Conservation (phyloP, 2,329 filamentous ascomycete genomes). For the Colletotrichum zoysiae region DNA sequence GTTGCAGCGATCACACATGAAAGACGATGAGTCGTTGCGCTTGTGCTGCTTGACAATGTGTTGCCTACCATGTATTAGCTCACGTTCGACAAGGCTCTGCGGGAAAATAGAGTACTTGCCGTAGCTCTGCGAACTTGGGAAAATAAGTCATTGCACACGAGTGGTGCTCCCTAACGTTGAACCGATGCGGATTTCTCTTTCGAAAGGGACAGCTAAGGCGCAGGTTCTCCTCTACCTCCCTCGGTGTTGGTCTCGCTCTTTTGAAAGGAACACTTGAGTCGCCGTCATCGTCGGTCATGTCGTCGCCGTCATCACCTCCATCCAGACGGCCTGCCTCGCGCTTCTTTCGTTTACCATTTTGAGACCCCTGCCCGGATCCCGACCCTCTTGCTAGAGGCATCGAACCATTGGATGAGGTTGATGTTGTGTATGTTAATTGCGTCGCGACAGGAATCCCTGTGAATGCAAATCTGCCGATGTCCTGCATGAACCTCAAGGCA, state of each 20-base stretch:
- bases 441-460: constrained; percentile 43
- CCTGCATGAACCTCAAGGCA: constrained; percentile 50
- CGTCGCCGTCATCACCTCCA: constrained; percentile 51
- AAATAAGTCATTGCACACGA: constrained; percentile 60
- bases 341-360: constrained; percentile 54
- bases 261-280: constrained; percentile 50
- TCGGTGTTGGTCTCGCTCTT: constrained; percentile 48
- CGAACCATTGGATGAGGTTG: constrained; percentile 47
- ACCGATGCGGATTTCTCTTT: constrained; percentile 59
- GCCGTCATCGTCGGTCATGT: constrained; percentile 49
- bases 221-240: constrained; percentile 53
- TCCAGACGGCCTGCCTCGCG: constrained; percentile 35
- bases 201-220: constrained; percentile 59
- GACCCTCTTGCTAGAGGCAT: constrained; percentile 9
- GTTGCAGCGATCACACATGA: constrained; percentile 56
- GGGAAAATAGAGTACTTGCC: constrained; percentile 41
- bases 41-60: constrained; percentile 60
- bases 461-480: constrained; percentile 50
- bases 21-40: constrained; percentile 56
- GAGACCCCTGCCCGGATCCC: constrained; percentile 29
- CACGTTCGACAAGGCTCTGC: background rate
- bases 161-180: constrained; percentile 61
- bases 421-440: constrained; percentile 49
- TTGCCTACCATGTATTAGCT: constrained; percentile 47
- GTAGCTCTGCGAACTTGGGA: constrained; percentile 56